phyloP scores from a whole-genome alignment of 2,329 filamentous ascomycete species.

The Bipolaris sorokiniana region DNA sequence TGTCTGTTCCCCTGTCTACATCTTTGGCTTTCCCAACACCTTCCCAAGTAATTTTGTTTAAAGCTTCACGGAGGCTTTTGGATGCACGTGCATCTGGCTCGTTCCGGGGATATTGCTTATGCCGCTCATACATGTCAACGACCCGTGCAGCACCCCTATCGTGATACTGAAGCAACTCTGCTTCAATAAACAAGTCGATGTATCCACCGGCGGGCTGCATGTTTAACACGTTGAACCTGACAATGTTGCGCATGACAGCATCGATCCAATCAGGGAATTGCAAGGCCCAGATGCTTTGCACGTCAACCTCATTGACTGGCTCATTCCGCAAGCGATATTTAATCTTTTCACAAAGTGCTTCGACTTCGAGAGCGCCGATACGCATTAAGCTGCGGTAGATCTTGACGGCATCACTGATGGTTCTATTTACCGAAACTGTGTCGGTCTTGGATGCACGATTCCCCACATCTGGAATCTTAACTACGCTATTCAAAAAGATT shows the following conservation, averaged over 20 bases:
- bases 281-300: constrained; percentile 9
- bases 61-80: neutral
- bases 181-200: constrained; percentile 9
- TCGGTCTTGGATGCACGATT: neutral
- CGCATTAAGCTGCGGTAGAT: neutral
- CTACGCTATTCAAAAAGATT: no score
- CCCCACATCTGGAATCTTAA: neutral
- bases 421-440: neutral
- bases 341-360: neutral
- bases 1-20: neutral
- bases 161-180: constrained; percentile 3
- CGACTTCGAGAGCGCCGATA: neutral
- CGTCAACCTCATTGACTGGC: constrained; percentile 8
- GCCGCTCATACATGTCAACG: neutral
- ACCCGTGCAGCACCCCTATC: neutral
- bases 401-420: neutral
- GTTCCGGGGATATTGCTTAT: neutral
- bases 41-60: neutral
- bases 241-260: constrained; percentile 6
- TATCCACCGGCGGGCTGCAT: constrained; percentile 6
- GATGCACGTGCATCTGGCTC: neutral
- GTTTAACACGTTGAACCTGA: constrained; percentile 7
- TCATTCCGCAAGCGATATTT: neutral
- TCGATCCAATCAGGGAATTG: constrained; percentile 1
- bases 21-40: neutral